Percentiles rank a stretch among this genome's conserved stretches.
Evolutionary conservation across 2,329 filamentous ascomycete genomes (phyloP).

Genomic region (Alternaria ethzedia): DNA sequence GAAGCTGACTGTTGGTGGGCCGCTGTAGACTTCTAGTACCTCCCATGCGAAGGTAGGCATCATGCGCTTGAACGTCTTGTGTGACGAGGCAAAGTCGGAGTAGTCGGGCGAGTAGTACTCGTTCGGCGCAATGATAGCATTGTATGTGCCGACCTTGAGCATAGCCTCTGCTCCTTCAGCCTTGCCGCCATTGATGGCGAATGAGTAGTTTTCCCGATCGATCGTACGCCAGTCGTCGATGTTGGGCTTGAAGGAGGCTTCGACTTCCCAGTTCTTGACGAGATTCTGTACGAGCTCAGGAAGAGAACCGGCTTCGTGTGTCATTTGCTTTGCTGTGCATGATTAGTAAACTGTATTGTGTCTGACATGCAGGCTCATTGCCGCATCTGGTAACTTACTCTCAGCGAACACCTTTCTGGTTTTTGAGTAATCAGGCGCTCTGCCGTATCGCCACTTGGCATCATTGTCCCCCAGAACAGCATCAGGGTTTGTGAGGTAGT

Average conservation of each 20-base stretch:
- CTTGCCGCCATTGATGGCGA: constrained; percentile 67
- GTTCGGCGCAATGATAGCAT: constrained; percentile 68
- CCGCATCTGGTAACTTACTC: constrained; percentile 53
- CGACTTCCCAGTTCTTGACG: constrained; percentile 76
- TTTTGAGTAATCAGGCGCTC: constrained; percentile 68
- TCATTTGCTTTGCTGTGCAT: constrained; percentile 61
- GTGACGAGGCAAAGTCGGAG: constrained; percentile 67
- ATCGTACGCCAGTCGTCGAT: constrained; percentile 71
- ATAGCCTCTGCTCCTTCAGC: constrained; percentile 67
- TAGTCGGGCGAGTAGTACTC: constrained; percentile 68
- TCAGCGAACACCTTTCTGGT: constrained; percentile 65
- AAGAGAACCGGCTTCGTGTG: constrained; percentile 63
- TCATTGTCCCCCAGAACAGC: constrained; percentile 62
- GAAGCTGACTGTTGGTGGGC: constrained; percentile 66
- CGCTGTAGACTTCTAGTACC: constrained; percentile 71
- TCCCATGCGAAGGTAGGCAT: constrained; percentile 77
- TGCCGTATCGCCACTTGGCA: constrained; percentile 66
- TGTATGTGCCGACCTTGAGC: constrained; percentile 72
- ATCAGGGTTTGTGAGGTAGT: constrained; percentile 65
- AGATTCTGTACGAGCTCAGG: constrained; percentile 70
- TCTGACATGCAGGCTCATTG: not conserved
- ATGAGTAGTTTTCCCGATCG: constrained; percentile 64
- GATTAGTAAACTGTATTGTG: not conserved
- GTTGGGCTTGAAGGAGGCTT: constrained; percentile 70
- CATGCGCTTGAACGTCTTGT: constrained; percentile 76